These are phyloP conservation scores for Chalaropsis ovoidea DNA, from an alignment of 2,329 filamentous ascomycete genomes.

Conservation along the genomic window DNA sequence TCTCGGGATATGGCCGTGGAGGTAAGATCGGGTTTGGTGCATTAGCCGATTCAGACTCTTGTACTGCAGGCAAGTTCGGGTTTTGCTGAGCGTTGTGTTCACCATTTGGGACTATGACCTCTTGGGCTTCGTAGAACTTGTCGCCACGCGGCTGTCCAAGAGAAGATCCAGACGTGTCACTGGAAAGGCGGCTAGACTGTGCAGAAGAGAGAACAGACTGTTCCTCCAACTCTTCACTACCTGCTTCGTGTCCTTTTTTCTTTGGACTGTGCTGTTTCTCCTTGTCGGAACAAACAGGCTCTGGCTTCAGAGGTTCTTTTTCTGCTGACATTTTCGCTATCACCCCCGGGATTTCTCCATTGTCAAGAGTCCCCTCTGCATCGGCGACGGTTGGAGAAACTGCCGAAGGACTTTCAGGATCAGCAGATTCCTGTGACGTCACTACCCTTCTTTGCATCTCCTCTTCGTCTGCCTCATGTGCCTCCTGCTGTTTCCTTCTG, in stretches of 20 bases:
- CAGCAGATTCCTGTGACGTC: neutral
- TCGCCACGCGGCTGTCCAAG: neutral
- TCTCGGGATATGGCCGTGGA: neutral
- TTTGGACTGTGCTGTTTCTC: conserved; percentile 18
- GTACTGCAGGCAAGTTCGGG: neutral
- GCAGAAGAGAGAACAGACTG: conserved; percentile 19
- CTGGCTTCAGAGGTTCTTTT: neutral
- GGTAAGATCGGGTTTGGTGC: neutral
- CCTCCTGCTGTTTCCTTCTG: conserved; percentile 42
- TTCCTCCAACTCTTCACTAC: conserved; percentile 1
- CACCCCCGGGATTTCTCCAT: neutral
- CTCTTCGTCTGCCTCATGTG: conserved; percentile 28
- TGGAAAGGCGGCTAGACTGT: conserved; percentile 21
- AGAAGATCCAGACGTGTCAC: conserved; percentile 19
- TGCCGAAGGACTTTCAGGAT: neutral
- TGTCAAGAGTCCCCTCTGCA: neutral
- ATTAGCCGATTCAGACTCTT: neutral
- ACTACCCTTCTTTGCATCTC: neutral
- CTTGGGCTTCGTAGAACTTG: conserved; percentile 18
- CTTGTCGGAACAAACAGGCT: neutral
- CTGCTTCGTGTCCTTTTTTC: neutral
- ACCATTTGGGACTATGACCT: conserved; percentile 14
- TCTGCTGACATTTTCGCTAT: neutral
- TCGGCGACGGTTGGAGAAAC: neutral
- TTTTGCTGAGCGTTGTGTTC: neutral